These are phyloP conservation scores for Ulvella scutata DNA, from an alignment of 139 green algal species.

Conservation along the genomic window DNA sequence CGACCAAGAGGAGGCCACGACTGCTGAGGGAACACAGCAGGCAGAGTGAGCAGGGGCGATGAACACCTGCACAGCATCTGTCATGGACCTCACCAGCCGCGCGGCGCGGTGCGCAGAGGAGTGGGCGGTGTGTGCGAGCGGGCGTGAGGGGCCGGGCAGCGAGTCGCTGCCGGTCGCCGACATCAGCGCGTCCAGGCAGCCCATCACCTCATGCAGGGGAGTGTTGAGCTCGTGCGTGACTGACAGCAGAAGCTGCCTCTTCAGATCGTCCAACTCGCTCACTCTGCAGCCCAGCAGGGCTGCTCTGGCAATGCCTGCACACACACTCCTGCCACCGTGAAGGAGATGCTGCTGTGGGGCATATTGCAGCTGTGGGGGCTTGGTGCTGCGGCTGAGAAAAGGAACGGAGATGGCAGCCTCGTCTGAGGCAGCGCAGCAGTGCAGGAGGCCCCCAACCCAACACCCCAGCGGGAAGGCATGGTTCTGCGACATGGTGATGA, in stretches of 20 bases:
- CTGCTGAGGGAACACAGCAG: neutral
- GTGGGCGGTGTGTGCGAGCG: neutral
- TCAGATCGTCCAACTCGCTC: neutral
- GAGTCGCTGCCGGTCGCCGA: neutral
- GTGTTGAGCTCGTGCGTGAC: slow-evolving; percentile 1
- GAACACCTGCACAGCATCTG: neutral
- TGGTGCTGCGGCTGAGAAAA: no score
- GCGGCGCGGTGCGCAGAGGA: neutral
- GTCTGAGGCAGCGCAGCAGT: no score
- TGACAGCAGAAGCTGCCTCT: neutral
- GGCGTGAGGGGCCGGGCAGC: neutral
- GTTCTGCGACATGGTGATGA: no score
- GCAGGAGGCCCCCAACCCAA: no score
- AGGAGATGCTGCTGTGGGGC: no score
- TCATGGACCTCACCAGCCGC: neutral
- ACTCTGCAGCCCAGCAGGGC: neutral
- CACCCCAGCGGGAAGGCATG: no score
- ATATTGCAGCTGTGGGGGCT: no score
- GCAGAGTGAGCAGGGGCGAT: neutral
- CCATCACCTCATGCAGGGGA: neutral
- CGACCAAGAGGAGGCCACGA: no score
- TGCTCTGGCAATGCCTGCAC: neutral
- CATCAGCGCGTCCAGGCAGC: neutral
- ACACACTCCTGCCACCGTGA: no score
- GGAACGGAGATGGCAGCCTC: no score